phyloP scores from a whole-genome alignment of 768 basidiomycete species.

The Kwoniella newhampshirensis region DNA sequence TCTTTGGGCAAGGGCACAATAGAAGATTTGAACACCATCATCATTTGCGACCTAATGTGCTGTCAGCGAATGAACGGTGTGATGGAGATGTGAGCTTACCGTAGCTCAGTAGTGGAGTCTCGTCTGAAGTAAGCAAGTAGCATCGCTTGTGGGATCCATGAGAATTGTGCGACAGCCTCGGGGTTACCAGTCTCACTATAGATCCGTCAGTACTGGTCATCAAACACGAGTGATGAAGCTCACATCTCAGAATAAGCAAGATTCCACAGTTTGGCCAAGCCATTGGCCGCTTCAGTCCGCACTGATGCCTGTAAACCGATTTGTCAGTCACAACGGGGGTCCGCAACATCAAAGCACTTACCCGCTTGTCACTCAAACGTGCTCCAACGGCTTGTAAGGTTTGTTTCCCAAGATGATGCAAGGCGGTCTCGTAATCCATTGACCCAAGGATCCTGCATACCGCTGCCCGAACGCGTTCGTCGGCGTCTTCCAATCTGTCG shows the following conservation, averaged over 20 bases:
- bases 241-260: conserved; percentile 88
- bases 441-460: conserved; percentile 76
- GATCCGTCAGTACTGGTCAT: background rate
- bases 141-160: conserved; percentile 85
- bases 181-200: conserved; percentile 75
- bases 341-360: conserved; percentile 47
- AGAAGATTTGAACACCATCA: conserved; percentile 66
- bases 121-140: conserved; percentile 58
- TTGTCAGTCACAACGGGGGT: background rate
- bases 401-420: conserved; percentile 71
- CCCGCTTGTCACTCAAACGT: conserved; percentile 83
- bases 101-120: conserved; percentile 61
- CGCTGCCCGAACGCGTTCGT: conserved; percentile 84
- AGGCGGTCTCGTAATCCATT: conserved; percentile 84
- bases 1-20: conserved; percentile 74
- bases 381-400: conserved; percentile 68
- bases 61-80: background rate
- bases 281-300: conserved; percentile 67
- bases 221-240: conserved; percentile 43
- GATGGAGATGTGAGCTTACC: conserved; percentile 55
- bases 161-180: conserved; percentile 73
- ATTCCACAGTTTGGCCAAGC: conserved; percentile 73
- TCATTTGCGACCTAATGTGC: conserved; percentile 48
- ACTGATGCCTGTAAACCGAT: conserved; percentile 44
- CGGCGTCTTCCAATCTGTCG: conserved; percentile 75